Base-by-base conservation (phyloP, 2,329 filamentous ascomycete species). In the Claviceps pazoutovae region DNA sequence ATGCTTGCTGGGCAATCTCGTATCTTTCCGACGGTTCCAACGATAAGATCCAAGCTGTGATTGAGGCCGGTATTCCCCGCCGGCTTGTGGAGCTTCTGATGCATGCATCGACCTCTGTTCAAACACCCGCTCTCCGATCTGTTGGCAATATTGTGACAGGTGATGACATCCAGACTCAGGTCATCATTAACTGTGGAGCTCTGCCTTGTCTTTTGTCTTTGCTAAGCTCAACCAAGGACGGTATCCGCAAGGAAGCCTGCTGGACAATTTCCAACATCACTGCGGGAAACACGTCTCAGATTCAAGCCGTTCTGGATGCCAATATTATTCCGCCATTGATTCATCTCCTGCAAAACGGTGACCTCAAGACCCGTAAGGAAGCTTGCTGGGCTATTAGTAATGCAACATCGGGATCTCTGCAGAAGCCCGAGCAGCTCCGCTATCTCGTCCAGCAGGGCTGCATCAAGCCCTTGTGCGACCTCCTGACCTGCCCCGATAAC, bases 251-350 rank as follows among this genome's bases (percentile, higher is more conserved):
- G 78, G 93, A 98, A 71, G 93, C 93, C 30, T 98, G 93, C 82
- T 98, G 93, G 93, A 98, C 93, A 49, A 98, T 98, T 62, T 96
- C 90, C 66, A 98, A 98, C 78, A 88, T 98, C 64, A 98, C 93
- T 36, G 93, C 93, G 54, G 93, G 93, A 56, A 98, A 98, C 76
- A 95, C 91, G 39, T 88, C 85, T 53, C 93, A 98, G 72, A 98
- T 98, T 61, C 93, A 98, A 74, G 77, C 89, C 9, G 93, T 98
- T 52, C 85, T 98, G 61, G 93, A 98, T 64, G 90, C 90, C 62
- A 93, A 94, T 72, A 95, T 98, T 64, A 93, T 98, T 60, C 89
- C 89, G 38, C 93, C 93, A 55, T 76, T 98, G 61, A 96, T 98
- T 66, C 90, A 97, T 70, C 81, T 98, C 39, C 80, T 98, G 55